Conservation (phyloP, 495 filamentous ascomycete species). For the Cercophora scortea region DNA sequence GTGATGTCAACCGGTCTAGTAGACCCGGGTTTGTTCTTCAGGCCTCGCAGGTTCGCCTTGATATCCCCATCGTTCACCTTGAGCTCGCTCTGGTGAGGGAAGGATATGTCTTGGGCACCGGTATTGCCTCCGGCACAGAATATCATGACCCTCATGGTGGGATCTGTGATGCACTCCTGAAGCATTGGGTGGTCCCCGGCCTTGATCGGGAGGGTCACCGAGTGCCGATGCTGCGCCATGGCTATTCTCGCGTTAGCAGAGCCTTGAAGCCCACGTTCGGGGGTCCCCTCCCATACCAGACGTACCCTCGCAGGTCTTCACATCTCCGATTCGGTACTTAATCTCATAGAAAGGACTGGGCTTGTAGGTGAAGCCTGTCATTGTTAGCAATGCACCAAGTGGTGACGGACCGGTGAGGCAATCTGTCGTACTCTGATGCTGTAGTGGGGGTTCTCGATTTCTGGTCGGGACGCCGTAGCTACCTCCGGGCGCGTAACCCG, state of each 20-base stretch:
- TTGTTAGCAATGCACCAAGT: background rate
- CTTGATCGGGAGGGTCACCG: constrained; percentile 42
- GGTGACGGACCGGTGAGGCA: background rate
- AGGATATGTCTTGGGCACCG: constrained; percentile 66
- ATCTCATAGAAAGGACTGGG: constrained; percentile 71
- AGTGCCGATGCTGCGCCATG: constrained; percentile 55
- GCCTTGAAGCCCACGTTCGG: no score
- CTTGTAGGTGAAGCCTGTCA: constrained; percentile 47
- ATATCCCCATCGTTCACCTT: constrained; percentile 82
- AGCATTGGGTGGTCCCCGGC: constrained; percentile 39
- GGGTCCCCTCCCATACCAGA: background rate
- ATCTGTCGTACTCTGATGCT: background rate
- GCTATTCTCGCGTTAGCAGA: constrained; percentile 26
- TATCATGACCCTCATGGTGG: constrained; percentile 60
- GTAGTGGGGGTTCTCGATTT: background rate
- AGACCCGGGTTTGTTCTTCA: constrained; percentile 93
- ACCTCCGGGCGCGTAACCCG: background rate
- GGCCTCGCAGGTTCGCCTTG: constrained; percentile 79
- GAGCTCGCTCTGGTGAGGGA: constrained; percentile 86
- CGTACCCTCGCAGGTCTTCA: constrained; percentile 62
- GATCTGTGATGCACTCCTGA: constrained; percentile 43
- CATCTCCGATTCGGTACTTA: constrained; percentile 49
- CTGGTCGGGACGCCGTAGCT: background rate
- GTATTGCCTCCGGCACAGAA: constrained; percentile 62
- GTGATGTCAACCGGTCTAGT: constrained; percentile 91